Base-by-base conservation (phyloP, 1,284 basidiomycete genomes). In the Polyporus tsugae region DNA sequence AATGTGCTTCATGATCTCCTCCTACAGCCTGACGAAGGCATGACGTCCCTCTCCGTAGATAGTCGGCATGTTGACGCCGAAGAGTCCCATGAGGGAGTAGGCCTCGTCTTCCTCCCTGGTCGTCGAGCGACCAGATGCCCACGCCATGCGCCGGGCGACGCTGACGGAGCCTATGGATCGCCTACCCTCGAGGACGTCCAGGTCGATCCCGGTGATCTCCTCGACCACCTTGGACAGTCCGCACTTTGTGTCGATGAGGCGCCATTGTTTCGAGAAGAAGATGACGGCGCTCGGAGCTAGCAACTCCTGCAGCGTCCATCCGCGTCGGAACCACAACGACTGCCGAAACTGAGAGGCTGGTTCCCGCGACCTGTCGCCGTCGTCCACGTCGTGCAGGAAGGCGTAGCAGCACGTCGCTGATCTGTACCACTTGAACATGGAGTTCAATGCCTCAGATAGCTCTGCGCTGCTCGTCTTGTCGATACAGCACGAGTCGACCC, bases 261-360 rank as follows among this genome's bases (percentile, higher is more conserved):
- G 35, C 68, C 68, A 70, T 0, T 13, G 3, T 2, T 13, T 11
- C 6, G 66, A 61, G 10, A 68, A 33, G 39, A 68, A 68, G 25
- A 68, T 39, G 29, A 64, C 49, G 15, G 19, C 22, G 10, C 6
- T 11, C 2, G 66, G 63, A 3, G 66, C 63, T 52, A 68, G 57
- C 33, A 68, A 63, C 29, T 68, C 66, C 59, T 68, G 66, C 15
- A 68, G 52, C 15, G 66, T 68, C 66, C 66, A 68, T 13, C 57
- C 39, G 9, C 66, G 62, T 3, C 63, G 64, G 46, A 49, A 63
- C 66, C 66, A 68, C 29, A 29, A 29, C 29, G 29, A 29, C 29
- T 29, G 29, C 29, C 29, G 29, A 2, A 29, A 29, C 2, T 29
- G 29, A 29, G 29, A 29, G 29, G 29, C 29, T 29, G 29, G 29